Evolutionary conservation across 1,139 yeast species (phyloP).

Genomic region (Sugiyamaella sp.): DNA sequence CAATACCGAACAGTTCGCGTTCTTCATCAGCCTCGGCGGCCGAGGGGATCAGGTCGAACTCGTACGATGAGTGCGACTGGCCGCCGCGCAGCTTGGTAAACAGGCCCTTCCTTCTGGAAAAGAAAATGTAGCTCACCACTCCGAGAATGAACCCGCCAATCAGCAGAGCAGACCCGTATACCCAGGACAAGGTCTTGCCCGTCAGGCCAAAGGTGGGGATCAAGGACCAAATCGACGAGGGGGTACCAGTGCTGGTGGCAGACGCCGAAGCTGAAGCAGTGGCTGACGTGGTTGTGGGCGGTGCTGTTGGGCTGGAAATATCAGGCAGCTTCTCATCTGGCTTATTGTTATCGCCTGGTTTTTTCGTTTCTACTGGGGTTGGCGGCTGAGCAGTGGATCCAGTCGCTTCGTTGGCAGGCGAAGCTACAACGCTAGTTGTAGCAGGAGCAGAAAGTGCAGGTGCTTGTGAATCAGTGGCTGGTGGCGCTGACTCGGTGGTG

Average conservation of each 20-base stretch:
- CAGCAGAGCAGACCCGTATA: constrained; percentile 40
- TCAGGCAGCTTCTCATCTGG: background rate
- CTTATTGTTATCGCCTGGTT: background rate
- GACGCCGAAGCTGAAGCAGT: constrained; percentile 24
- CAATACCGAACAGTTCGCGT: constrained; percentile 24
- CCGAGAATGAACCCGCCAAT: constrained; percentile 40
- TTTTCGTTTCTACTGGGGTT: background rate
- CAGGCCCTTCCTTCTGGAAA: constrained; percentile 30
- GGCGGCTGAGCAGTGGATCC: constrained; percentile 16
- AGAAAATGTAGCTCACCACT: constrained; percentile 34
- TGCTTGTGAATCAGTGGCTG: constrained; percentile 8
- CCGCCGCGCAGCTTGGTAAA: constrained; percentile 23
- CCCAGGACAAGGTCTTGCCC: constrained; percentile 40
- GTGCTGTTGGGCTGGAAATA: constrained; percentile 6
- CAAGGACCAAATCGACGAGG: constrained; percentile 29
- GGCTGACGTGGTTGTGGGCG: constrained; percentile 12
- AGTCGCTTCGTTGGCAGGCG: constrained; percentile 20
- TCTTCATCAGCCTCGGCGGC: constrained; percentile 33
- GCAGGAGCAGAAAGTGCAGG: constrained; percentile 8
- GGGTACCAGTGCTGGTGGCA: constrained; percentile 5
- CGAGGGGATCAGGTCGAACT: constrained; percentile 38
- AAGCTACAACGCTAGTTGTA: constrained; percentile 22
- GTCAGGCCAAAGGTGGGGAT: constrained; percentile 44
- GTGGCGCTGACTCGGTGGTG: constrained; percentile 2
- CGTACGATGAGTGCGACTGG: constrained; percentile 33